These are phyloP conservation scores for Casuarina equisetifolia DNA, from an alignment of 306 rosid species.

Conservation along the genomic window DNA sequence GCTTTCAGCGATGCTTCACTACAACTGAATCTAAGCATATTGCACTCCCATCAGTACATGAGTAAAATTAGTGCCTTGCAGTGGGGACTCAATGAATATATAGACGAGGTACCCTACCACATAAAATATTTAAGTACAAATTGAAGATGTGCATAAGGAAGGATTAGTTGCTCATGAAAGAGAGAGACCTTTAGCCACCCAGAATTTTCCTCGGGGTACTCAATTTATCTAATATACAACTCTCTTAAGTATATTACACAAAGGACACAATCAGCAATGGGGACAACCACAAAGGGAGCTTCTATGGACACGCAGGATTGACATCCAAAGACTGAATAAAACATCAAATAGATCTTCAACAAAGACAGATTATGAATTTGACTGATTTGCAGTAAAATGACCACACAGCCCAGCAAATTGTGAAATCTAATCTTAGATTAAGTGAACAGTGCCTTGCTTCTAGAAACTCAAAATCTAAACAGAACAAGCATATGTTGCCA, in stretches of 20 bases:
- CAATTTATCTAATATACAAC: neutral
- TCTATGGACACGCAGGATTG: neutral
- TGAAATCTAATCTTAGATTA: neutral
- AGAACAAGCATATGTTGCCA: neutral
- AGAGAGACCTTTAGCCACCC: neutral
- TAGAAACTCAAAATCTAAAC: slow-evolving; percentile 6
- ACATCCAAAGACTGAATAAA: neutral
- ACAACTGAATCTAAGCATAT: neutral
- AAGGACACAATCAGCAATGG: neutral
- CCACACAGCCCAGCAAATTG: neutral
- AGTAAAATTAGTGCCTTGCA: neutral
- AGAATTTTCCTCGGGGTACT: neutral
- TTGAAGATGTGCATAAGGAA: neutral
- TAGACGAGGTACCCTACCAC: neutral
- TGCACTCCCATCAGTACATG: neutral
- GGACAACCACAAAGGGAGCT: neutral
- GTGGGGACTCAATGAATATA: neutral
- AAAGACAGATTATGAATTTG: neutral
- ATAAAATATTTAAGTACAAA: neutral
- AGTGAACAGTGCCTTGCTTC: neutral
- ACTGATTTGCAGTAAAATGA: neutral
- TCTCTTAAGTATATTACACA: neutral
- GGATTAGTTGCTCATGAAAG: neutral
- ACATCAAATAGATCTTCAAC: neutral
- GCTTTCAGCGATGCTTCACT: neutral